Percentiles rank a stretch among this genome's conserved stretches.
Evolutionary conservation across 345 rosid species (phyloP).

Genomic region (Brassica carinata): DNA sequence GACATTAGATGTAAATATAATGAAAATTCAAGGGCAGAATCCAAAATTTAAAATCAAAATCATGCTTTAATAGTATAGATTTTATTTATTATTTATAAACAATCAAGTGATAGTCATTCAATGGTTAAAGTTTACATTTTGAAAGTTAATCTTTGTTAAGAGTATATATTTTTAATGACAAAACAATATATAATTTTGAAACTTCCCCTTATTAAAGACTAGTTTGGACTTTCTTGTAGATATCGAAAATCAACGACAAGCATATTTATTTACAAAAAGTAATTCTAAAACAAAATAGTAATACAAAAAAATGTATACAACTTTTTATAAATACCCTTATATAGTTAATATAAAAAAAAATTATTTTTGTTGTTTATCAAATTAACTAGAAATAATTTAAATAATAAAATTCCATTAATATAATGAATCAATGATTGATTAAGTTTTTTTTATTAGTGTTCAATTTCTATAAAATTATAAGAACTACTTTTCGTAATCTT

Average conservation of each 20-base stretch:
- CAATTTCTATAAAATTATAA: not conserved
- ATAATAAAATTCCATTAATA: not conserved
- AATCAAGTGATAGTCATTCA: not conserved
- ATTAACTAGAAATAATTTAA: not conserved
- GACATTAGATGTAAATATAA: no score
- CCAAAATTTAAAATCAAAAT: no score
- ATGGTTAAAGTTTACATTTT: no score
- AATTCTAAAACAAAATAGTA: no score
- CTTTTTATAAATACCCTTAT: not conserved
- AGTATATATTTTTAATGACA: no score
- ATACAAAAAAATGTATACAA: not conserved
- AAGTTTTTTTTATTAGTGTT: not conserved
- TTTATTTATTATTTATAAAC: not conserved
- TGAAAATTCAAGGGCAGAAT: no score
- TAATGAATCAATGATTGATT: not conserved
- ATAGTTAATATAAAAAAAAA: not conserved
- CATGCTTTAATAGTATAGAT: not conserved
- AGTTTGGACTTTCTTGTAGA: no score
- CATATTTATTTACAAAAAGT: no score
- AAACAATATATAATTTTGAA: not conserved
- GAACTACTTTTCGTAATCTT: not conserved
- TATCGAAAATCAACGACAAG: no score
- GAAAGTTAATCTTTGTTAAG: no score
- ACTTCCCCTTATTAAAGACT: no score
- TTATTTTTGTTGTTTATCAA: not conserved